These are phyloP conservation scores for Zea mays DNA, from an alignment of 176 grass and related monocot genomes.

Conservation along the genomic window Zm-B73-REFERENCE-NAM-5.0 NC_050100.1:70374001-70374500, in stretches of 20 bases:
- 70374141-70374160: constrained; percentile 26
- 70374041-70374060: neutral
- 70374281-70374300: constrained; percentile 12
- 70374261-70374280: constrained; percentile 9
- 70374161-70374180: constrained; percentile 13
- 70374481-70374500: neutral
- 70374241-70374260: neutral
- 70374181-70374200: constrained; percentile 1
- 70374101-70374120: neutral
- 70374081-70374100: neutral
- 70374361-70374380: neutral
- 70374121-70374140: neutral
- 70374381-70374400: constrained; percentile 4
- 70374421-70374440: neutral
- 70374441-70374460: neutral
- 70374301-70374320: neutral
- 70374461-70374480: neutral
- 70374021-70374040: too few species aligned
- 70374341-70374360: constrained; percentile 12
- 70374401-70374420: neutral
- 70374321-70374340: neutral
- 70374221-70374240: constrained; percentile 26
- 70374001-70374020: neutral
- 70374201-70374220: neutral
- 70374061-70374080: neutral